Conservation (phyloP, 2,329 filamentous ascomycete genomes). For the Ophiostoma piceae region DNA sequence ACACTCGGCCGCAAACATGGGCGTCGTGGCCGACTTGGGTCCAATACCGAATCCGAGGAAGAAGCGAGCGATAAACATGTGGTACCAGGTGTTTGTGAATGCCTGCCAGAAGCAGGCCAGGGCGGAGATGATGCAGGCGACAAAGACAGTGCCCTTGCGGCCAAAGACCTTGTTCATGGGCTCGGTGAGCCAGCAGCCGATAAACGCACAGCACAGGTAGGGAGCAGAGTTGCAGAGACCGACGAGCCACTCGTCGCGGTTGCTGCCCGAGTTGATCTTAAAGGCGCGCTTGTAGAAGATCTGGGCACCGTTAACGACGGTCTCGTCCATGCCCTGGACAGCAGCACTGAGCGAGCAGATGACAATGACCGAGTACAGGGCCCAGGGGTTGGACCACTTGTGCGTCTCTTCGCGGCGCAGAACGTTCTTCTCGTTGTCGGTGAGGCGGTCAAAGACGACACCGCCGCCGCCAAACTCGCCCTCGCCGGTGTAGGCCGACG, state of each 20-base stretch:
- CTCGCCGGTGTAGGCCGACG: slow-evolving; percentile 43
- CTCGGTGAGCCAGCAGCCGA: slow-evolving; percentile 69
- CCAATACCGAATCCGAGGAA: slow-evolving; percentile 65
- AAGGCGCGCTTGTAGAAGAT: slow-evolving; percentile 59
- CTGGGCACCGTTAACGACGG: slow-evolving; percentile 64
- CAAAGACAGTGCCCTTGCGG: slow-evolving; percentile 64
- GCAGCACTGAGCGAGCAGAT: slow-evolving; percentile 63
- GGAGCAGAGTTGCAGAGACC: slow-evolving; percentile 58
- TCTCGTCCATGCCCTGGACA: slow-evolving; percentile 68
- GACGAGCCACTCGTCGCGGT: slow-evolving; percentile 49
- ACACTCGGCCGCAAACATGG: slow-evolving; percentile 61
- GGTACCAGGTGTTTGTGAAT: slow-evolving; percentile 50
- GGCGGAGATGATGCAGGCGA: slow-evolving; percentile 50
- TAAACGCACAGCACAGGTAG: slow-evolving; percentile 61
- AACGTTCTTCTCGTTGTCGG: slow-evolving; percentile 51
- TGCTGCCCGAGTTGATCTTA: slow-evolving; percentile 50
- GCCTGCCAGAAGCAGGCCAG: slow-evolving; percentile 42
- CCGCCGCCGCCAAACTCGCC: slow-evolving; percentile 18
- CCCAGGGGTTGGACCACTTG: slow-evolving; percentile 63
- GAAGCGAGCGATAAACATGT: slow-evolving; percentile 67
- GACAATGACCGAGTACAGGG: slow-evolving; percentile 61
- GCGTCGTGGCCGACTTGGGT: slow-evolving; percentile 62
- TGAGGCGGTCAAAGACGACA: slow-evolving; percentile 43
- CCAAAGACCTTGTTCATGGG: slow-evolving; percentile 67
- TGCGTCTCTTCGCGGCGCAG: slow-evolving; percentile 58